Percentiles rank a stretch among this genome's conserved stretches.
Evolutionary conservation across 1,284 basidiomycete genomes (phyloP).

Genomic region (Cystobasidium slooffiae): DNA sequence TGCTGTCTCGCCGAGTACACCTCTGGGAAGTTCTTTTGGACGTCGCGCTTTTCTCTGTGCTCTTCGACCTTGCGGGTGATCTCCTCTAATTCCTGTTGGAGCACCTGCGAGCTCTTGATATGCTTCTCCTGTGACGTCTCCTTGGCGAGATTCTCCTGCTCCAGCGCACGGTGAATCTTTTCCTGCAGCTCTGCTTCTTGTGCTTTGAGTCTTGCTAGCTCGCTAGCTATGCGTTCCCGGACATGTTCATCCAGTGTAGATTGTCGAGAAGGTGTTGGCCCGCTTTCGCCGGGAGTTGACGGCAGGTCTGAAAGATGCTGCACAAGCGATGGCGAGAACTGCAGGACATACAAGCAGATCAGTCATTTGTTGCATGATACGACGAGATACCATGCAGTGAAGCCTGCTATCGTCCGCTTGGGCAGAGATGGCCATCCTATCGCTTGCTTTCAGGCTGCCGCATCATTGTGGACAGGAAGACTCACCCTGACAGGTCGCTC

Average conservation of each 20-base stretch:
- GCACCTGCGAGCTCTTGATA: conserved; percentile 24
- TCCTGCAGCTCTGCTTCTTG: conserved; percentile 50
- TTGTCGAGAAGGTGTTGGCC: conserved; percentile 45
- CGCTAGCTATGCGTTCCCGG: conserved; percentile 49
- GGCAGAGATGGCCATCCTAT: too few species aligned
- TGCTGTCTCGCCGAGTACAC: conserved; percentile 16
- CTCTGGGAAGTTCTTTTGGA: conserved; percentile 38
- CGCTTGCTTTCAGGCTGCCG: too few species aligned
- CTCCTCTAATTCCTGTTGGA: conserved; percentile 44
- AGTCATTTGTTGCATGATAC: neutral
- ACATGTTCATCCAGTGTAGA: conserved; percentile 52
- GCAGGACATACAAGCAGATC: neutral
- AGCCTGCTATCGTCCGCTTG: too few species aligned
- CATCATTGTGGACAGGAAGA: neutral
- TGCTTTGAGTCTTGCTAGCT: conserved; percentile 48
- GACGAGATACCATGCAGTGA: neutral
- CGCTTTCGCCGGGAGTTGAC: conserved; percentile 18
- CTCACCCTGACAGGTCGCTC: conserved; percentile 44
- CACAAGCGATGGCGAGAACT: conserved; percentile 44
- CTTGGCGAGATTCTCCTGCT: conserved; percentile 53
- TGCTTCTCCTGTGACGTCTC: conserved; percentile 41
- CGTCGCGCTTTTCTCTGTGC: conserved; percentile 30
- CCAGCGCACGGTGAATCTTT: conserved; percentile 52
- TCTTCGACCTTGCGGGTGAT: conserved; percentile 33
- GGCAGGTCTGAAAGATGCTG: conserved; percentile 43